Conservation (phyloP, 2,329 filamentous ascomycete species). For the Exophiala aquamarina region DNA sequence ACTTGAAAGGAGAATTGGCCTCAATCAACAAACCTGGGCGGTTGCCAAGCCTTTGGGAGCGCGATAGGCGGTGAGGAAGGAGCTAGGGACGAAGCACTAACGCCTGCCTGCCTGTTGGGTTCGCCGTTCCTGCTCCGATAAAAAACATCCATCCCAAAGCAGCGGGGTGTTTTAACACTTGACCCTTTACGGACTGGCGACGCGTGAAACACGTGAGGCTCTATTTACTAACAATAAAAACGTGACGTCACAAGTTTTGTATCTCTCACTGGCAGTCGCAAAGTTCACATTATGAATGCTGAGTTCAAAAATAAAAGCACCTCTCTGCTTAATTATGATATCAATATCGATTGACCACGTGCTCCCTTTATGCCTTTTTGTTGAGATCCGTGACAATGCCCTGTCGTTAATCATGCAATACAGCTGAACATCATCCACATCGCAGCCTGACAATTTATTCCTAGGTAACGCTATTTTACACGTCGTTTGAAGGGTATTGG, state of each 20-base stretch:
- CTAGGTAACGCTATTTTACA: constrained; percentile 29
- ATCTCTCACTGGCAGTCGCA: too few relatives aligned
- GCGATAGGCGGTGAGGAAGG: constrained; percentile 23
- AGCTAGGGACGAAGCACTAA: constrained; percentile 4
- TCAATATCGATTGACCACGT: too few relatives aligned
- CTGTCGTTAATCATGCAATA: constrained; percentile 6
- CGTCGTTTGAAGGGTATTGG: constrained; percentile 54
- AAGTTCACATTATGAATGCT: too few relatives aligned
- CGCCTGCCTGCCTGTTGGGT: too few relatives aligned
- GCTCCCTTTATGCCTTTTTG: background rate
- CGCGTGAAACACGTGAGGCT: background rate
- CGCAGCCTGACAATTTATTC: too few relatives aligned
- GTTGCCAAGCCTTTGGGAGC: constrained; percentile 6
- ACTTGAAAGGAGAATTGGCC: constrained; percentile 12
- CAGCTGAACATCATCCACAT: background rate
- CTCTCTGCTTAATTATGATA: too few relatives aligned
- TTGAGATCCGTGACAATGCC: background rate
- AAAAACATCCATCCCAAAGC: background rate
- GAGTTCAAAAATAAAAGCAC: too few relatives aligned
- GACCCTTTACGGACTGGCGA: background rate
- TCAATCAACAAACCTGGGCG: constrained; percentile 21
- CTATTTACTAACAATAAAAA: too few relatives aligned
- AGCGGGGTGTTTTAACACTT: background rate
- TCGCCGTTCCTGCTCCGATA: background rate
- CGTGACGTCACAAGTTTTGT: too few relatives aligned